These are phyloP conservation scores for Penicillium waksmanii DNA, from an alignment of 495 filamentous ascomycete genomes.

Conservation along the genomic window DNA sequence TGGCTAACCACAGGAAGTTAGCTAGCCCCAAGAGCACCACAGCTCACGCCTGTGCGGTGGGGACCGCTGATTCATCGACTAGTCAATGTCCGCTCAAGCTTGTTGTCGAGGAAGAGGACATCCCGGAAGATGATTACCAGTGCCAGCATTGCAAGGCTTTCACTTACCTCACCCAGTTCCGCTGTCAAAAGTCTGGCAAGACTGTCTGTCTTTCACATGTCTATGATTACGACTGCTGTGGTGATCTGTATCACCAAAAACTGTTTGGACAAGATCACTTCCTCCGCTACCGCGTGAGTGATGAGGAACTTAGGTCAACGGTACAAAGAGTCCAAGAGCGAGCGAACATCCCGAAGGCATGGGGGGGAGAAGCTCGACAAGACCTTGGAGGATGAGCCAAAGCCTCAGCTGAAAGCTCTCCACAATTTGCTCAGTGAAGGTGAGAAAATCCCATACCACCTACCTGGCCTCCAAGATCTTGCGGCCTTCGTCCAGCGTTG, in stretches of 20 bases:
- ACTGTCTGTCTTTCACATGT: slow-evolving; percentile 79
- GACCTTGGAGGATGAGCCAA: slow-evolving; percentile 77
- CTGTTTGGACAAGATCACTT: slow-evolving; percentile 66
- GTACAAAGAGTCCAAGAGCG: slow-evolving; percentile 84
- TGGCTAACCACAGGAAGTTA: slow-evolving; percentile 60
- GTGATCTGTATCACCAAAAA: slow-evolving; percentile 59
- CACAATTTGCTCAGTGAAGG: slow-evolving; percentile 87
- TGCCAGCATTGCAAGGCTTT: slow-evolving; percentile 92
- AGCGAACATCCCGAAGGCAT: slow-evolving; percentile 81
- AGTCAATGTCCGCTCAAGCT: slow-evolving; percentile 48
- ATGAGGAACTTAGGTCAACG: slow-evolving; percentile 65
- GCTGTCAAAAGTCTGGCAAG: slow-evolving; percentile 76
- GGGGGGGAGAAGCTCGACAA: slow-evolving; percentile 90
- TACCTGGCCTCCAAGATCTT: slow-evolving; percentile 81
- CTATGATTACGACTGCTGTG: slow-evolving; percentile 79
- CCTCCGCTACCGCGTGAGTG: slow-evolving; percentile 73
- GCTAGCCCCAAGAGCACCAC: slow-evolving; percentile 61
- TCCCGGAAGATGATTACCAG: slow-evolving; percentile 86
- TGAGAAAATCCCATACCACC: slow-evolving; percentile 93
- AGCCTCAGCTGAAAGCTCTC: slow-evolving; percentile 83
- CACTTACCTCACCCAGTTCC: slow-evolving; percentile 87
- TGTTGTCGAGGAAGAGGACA: slow-evolving; percentile 67
- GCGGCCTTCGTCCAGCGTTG: slow-evolving; percentile 90
- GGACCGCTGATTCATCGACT: slow-evolving; percentile 28
- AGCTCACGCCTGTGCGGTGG: slow-evolving; percentile 51